These are phyloP conservation scores for Postia placenta DNA, from an alignment of 768 basidiomycete species.

Conservation along the genomic window DNA sequence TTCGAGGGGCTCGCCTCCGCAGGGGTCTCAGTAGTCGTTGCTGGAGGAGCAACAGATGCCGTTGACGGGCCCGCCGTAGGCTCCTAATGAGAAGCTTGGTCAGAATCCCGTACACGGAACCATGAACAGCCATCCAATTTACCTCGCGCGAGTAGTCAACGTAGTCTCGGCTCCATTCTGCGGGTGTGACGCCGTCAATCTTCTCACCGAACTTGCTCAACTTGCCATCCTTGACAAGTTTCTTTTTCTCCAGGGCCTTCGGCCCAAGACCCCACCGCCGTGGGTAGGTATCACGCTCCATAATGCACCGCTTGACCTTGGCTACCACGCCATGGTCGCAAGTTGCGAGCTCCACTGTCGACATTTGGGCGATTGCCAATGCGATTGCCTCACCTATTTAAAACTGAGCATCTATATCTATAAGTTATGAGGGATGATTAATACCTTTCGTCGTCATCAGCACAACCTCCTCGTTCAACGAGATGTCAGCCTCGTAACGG, in stretches of 20 bases:
- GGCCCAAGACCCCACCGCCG: slow-evolving; percentile 99
- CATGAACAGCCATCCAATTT: slow-evolving; percentile 10
- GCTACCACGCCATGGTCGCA: slow-evolving; percentile 99
- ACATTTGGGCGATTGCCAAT: slow-evolving; percentile 94
- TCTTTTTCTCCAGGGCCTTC: slow-evolving; percentile 95
- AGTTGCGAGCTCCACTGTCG: slow-evolving; percentile 94
- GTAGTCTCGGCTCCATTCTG: slow-evolving; percentile 89
- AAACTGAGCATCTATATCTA: slow-evolving; percentile 3
- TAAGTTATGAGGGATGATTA: neutral
- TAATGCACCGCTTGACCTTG: slow-evolving; percentile 98
- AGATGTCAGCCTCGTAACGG: slow-evolving; percentile 93
- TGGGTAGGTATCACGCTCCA: slow-evolving; percentile 98
- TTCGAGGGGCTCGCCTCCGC: slow-evolving; percentile 28
- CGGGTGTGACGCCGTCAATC: slow-evolving; percentile 80
- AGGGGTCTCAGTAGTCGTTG: slow-evolving; percentile 12
- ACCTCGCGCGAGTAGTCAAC: slow-evolving; percentile 84
- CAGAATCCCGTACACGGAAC: neutral
- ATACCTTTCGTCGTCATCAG: slow-evolving; percentile 97
- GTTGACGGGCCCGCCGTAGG: slow-evolving; percentile 34
- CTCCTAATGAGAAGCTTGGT: slow-evolving; percentile 24
- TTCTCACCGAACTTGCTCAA: slow-evolving; percentile 93
- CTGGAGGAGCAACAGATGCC: no score
- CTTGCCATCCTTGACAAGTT: slow-evolving; percentile 96
- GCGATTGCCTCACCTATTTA: slow-evolving; percentile 83
- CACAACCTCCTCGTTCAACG: slow-evolving; percentile 92